Evolutionary conservation across 371 early-diverging fungal genomes (phyloP), one percentile per base, ranked within the genome.

Genomic region (Apophysomyces trapeziformis): DNA sequence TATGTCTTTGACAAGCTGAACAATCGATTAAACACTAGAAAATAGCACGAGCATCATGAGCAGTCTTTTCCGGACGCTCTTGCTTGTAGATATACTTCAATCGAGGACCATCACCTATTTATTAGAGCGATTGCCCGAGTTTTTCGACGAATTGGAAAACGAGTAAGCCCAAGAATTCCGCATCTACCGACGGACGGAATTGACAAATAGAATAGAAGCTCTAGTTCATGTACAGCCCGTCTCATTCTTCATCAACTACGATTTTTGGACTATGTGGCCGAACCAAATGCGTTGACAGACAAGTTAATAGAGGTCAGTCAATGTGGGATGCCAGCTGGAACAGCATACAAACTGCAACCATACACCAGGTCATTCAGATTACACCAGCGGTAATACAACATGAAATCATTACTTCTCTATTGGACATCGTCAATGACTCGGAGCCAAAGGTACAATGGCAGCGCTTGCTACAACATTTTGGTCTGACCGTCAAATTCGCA

Each of bases 391-490:
- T 86, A 5, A 84, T 92, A 63, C 93, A 94, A 66, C 78, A 85
- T 59, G 95, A 94, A 72, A 85, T 93, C 35, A 90, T 94, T 32
- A 79, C 82, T 13, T 85, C 84, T 5, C 61, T 94, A 5, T 91
- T 94, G 0, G 93, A 94, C 60, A 91, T 94, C 26, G 71, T 93
- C 11, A 87, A 85, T 8, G 94, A 94, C 59, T 84, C 91, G 8
- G 90, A 92, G 67, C 91, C 89, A 60, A 83, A 84, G 72, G 87
- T 88, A 76, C 16, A 58, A 43, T 18, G 18, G 5, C 6, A 41
- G 26, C 18, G 11, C 14, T 14, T 26, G 39, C 16, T 9, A 16
- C 6, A 32, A 36, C 37, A 38, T 60, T 6, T 36, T 21, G 39
- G 39, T 43, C 16, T 58, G 39, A 43, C 13, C 1, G 41, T 14